A percentile compares a stretch with the other conserved stretches of the same genome.
Evolutionary conservation across 306 rosid species (phyloP).

Genomic region (Cucurbita maxima): DNA sequence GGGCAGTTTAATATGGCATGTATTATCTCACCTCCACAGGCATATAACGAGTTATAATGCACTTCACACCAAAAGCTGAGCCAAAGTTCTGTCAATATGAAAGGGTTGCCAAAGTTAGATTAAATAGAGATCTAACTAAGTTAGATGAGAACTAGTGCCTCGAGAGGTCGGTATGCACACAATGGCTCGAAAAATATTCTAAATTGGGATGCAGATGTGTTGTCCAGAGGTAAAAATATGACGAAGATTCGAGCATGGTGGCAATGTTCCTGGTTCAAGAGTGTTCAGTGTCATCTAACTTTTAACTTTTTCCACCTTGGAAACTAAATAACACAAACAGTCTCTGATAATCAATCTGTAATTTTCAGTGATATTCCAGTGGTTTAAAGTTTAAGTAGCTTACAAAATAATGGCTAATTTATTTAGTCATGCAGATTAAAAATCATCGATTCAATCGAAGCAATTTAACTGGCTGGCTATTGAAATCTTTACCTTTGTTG

Average conservation of each 20-base stretch:
- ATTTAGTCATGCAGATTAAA: no score
- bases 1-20: not conserved
- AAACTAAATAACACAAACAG: not conserved
- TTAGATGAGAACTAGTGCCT: not conserved
- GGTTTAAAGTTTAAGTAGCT: not conserved
- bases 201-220: not conserved
- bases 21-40: slow-evolving; percentile 45
- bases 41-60: slow-evolving; percentile 78
- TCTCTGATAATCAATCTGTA: not conserved
- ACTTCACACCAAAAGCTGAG: slow-evolving; percentile 99
- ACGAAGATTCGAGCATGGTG: not conserved
- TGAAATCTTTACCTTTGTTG: slow-evolving; percentile 38
- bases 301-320: not conserved
- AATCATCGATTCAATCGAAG: not conserved
- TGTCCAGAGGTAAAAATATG: not conserved
- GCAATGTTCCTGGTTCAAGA: not conserved
- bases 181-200: not conserved
- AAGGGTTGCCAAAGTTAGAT: not conserved
- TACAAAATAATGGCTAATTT: not conserved
- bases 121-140: not conserved
- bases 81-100: slow-evolving; percentile 53
- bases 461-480: not conserved
- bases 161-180: not conserved
- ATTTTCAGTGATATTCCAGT: not conserved
- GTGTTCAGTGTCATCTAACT: not conserved